These are phyloP conservation scores for Tolypocladium pustulatum DNA, from an alignment of 2,329 filamentous ascomycete genomes.

Conservation along the genomic window DNA sequence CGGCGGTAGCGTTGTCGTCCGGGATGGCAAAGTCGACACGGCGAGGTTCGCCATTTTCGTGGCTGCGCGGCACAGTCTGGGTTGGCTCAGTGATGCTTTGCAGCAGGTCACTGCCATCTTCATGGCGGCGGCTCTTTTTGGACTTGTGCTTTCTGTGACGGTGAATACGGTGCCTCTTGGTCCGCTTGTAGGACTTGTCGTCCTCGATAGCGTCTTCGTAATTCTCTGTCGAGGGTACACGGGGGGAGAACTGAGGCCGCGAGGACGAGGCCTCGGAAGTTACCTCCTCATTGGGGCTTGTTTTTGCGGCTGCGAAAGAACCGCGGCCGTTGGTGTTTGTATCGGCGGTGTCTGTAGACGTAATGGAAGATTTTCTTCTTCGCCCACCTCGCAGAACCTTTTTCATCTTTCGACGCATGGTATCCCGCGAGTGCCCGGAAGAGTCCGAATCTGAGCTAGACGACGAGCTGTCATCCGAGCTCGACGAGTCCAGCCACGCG, in stretches of 20 bases:
- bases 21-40: conserved; percentile 48
- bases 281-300: conserved; percentile 24
- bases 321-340: conserved; percentile 23
- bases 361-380: conserved; percentile 66
- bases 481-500: conserved; percentile 68
- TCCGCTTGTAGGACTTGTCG: conserved; percentile 23
- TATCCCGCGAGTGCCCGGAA: conserved; percentile 43
- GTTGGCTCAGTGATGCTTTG: conserved; percentile 20
- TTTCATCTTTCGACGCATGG: conserved; percentile 65
- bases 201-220: conserved; percentile 36
- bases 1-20: conserved; percentile 12
- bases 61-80: conserved; percentile 7
- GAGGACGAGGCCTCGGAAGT: conserved; percentile 27
- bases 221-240: conserved; percentile 23
- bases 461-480: conserved; percentile 42
- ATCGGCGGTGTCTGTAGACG: conserved; percentile 49
- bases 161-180: conserved; percentile 23
- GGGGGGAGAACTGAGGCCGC: conserved; percentile 23
- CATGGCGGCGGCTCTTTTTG: conserved; percentile 16
- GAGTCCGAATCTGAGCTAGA: conserved; percentile 62
- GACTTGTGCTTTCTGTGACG: conserved; percentile 29
- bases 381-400: conserved; percentile 61
- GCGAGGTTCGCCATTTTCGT: conserved; percentile 31
- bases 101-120: conserved; percentile 14
- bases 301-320: conserved; percentile 28